Evolutionary conservation across 352 stramenopile species (phyloP), one percentile per base, ranked within the genome.

Genomic region (Phytopythium cucurbitacearum): DNA sequence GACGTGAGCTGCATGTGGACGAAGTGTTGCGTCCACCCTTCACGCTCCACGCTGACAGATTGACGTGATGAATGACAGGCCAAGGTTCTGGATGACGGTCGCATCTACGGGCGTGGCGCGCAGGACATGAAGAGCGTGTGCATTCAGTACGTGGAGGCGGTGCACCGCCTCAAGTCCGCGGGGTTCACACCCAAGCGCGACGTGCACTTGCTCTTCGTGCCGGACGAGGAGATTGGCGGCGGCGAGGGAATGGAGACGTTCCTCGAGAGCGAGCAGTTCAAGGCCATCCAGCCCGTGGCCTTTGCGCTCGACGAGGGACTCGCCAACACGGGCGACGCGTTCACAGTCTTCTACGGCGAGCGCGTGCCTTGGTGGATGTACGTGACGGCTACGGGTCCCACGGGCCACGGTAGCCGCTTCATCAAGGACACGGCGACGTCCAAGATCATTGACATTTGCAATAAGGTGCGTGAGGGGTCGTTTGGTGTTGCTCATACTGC

Each of bases 121-220:
- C 95, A 98, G 65, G 95, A 98, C 64, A 98, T 98, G 94, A 98
- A 98, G 65, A 95, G 88, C 67, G 95, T 98, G 4, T 96, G 87
- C 52, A 82, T 97, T 38, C 96, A 99, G 64, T 99, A 99, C 60
- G 82, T 98, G 13, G 85, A 97, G 53, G 90, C 92, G 1, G 70
- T 99, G 15, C 63, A 82, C 7, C 66, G 71, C 7, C 62, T 98
- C 12, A 87, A 78, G 38, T 34, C 68, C 13, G 51, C 69, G 16
- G 74, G 71, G 0, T 97, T 94, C 58, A 59, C 75, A 38, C 93
- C 93, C 4, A 79, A 82, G 48, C 81, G 95, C 44, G 88, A 87
- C 33, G 81, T 98, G 53, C 80, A 97, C 65, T 67, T 98, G 40
- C 89, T 92, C 13, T 98, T 97, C 69, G 89, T 96, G 9, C 91